Percentiles rank a stretch among this genome's conserved stretches.
These are phyloP conservation scores for Beauveria varroae DNA, from an alignment of 2,329 filamentous ascomycete genomes.

Conservation along the genomic window DNA sequence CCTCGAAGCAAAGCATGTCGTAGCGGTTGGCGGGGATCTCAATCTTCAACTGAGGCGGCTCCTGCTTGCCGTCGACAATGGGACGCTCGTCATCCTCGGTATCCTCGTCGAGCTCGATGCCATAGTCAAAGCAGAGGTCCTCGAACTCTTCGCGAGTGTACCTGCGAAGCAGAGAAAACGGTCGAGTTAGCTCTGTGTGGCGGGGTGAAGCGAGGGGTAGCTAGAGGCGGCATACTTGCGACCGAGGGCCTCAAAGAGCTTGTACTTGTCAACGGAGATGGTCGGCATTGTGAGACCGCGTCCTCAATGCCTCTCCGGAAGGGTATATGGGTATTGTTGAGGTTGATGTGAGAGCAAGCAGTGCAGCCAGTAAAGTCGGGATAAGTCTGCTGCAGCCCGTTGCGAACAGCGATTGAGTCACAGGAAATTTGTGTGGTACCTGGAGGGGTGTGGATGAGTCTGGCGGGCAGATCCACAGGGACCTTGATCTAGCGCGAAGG, in stretches of 20 bases:
- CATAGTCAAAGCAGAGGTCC: constrained; percentile 96
- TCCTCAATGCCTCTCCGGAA: constrained; percentile 18
- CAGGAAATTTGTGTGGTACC: constrained; percentile 29
- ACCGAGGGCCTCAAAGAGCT: constrained; percentile 86
- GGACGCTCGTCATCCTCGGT: constrained; percentile 70
- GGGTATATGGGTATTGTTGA: not conserved
- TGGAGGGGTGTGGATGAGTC: constrained; percentile 2
- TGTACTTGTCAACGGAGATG: constrained; percentile 92
- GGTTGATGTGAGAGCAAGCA: not conserved
- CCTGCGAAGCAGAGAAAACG: constrained; percentile 32
- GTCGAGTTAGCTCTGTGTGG: constrained; percentile 15
- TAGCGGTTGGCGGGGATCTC: constrained; percentile 94
- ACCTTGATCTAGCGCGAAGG: not conserved
- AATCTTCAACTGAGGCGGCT: constrained; percentile 91
- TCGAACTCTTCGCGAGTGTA: constrained; percentile 94
- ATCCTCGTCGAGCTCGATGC: constrained; percentile 96
- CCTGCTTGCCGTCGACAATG: constrained; percentile 68
- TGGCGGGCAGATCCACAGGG: constrained; percentile 7
- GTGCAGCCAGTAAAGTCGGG: not conserved
- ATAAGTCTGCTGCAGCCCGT: not conserved
- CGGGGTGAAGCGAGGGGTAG: constrained; percentile 14
- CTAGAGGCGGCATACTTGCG: constrained; percentile 53
- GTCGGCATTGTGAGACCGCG: constrained; percentile 67
- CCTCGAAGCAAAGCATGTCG: constrained; percentile 95
- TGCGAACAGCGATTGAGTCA: constrained; percentile 27